Base-by-base conservation (phyloP, 2,329 filamentous ascomycete genomes). In the Hypoxylon sp. region DNA sequence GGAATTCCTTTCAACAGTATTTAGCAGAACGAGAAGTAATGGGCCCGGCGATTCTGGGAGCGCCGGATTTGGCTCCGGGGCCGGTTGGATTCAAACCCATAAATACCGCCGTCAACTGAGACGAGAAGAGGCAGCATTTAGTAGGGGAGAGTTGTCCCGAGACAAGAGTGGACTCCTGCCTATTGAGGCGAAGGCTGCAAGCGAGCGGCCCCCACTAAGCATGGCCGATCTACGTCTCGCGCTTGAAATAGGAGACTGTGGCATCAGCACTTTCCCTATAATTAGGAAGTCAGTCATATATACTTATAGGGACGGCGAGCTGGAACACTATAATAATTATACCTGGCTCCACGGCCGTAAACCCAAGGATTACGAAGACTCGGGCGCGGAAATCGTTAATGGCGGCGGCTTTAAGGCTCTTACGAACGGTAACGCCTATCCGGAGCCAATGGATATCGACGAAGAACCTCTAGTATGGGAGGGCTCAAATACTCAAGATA, bases 101-200 rank as follows among this genome's bases (percentile, higher is more conserved):
- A 90, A 89, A 64, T 98, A 95, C 79, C 89, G 89, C 69, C 86
- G 87, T 64, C 92, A 93, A 76, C 84, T 97, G 10, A 88, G 89
- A 60, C 84, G 85, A 50, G 94, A 98, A 78, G 94, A 97, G 76
- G 86, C 91, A 46, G 87, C 89, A 0, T 89, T 88, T 25, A 86
- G 89, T 43, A 85, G 89, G n/a, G 93, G 94, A 3, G 92, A 94
- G 73, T 78, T 97, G 1, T 83, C 87, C 17, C 86, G 93, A 71
- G 92, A 94, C 64, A 90, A 91, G 65, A 90, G 87, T 51, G 94
- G 94, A 1, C 80, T 97, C 28, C 81, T 98, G 5, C 95, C 94
- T 0, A 82, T 94, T 36, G 94, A 98, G 79, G 88, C 92, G 2
- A 93, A 92, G 76, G 90, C 91, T 58, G 90, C 91, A 14, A 88